phyloP scores from a whole-genome alignment of 345 rosid genomes.

The Balakata baccata region DNA sequence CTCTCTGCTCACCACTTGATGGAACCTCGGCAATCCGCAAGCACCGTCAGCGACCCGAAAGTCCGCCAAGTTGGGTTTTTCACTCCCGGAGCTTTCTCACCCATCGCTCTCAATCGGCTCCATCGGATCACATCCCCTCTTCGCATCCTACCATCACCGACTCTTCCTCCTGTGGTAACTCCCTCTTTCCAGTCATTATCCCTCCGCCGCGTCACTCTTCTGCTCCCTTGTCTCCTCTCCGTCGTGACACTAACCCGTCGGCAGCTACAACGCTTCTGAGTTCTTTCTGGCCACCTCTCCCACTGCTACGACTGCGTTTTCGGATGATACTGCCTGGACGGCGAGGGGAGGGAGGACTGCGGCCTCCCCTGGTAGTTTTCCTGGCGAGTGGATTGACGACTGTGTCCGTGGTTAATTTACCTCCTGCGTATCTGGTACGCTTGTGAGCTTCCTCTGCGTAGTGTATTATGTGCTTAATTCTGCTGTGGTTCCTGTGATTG shows the following conservation, averaged over 20 bases:
- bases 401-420: constrained; percentile 62
- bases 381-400: constrained; percentile 54
- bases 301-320: constrained; percentile 28
- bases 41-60: constrained; percentile 77
- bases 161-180: constrained; percentile 47
- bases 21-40: constrained; percentile 76
- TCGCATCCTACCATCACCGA: constrained; percentile 32
- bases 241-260: constrained; percentile 13
- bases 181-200: constrained; percentile 81
- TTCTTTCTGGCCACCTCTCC: constrained; percentile 33
- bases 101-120: constrained; percentile 38
- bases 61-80: constrained; percentile 88
- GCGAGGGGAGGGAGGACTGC: constrained; percentile 36
- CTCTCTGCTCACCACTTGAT: constrained; percentile 22
- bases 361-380: constrained; percentile 21
- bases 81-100: constrained; percentile 42
- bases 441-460: neutral
- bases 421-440: constrained; percentile 50
- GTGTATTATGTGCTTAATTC: neutral
- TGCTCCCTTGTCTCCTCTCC: constrained; percentile 37
- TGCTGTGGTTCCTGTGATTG: neutral
- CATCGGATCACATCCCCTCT: constrained; percentile 33
- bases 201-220: constrained; percentile 80
- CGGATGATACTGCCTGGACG: constrained; percentile 36
- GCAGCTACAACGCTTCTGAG: constrained; percentile 20